A percentile compares a stretch with the other conserved stretches of the same genome.
Evolutionary conservation across 768 basidiomycete genomes (phyloP).

Genomic region (Lactarius trivialis): DNA sequence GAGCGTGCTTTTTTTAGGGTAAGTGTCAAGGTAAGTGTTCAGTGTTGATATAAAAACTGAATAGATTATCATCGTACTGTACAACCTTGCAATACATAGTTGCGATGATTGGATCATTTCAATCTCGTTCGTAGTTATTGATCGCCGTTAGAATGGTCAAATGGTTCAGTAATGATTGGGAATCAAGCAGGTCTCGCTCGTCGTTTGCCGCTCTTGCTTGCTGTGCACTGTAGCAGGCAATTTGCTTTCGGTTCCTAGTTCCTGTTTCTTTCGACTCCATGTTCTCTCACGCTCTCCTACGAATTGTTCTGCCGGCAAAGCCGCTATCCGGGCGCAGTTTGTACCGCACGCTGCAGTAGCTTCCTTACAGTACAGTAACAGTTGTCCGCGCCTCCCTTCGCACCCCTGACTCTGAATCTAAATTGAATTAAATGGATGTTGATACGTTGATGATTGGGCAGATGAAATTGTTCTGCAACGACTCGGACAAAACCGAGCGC

Average conservation of each 20-base stretch:
- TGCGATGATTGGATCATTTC: constrained; percentile 1
- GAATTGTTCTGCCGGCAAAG: neutral
- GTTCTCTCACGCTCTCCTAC: neutral
- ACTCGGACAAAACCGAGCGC: neutral
- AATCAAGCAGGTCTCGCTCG: neutral
- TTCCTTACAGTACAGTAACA: too few relatives aligned
- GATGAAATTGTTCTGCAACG: neutral
- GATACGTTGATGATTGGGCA: neutral
- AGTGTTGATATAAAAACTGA: neutral
- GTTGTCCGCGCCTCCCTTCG: neutral
- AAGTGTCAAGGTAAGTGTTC: too few relatives aligned
- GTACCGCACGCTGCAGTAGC: neutral
- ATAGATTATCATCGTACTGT: neutral
- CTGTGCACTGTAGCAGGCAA: neutral
- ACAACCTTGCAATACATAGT: neutral
- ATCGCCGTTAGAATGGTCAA: constrained; percentile 22
- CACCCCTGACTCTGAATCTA: neutral
- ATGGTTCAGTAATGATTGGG: constrained; percentile 18
- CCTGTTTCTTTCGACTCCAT: neutral
- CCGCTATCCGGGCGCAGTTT: neutral
- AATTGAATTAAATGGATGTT: neutral
- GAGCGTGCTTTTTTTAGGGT: neutral
- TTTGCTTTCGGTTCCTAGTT: neutral
- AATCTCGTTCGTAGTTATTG: constrained; percentile 2
- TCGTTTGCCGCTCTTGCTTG: neutral